These are phyloP conservation scores for Hemileccinum impolitum DNA, from an alignment of 768 basidiomycete genomes.

Conservation along the genomic window DNA sequence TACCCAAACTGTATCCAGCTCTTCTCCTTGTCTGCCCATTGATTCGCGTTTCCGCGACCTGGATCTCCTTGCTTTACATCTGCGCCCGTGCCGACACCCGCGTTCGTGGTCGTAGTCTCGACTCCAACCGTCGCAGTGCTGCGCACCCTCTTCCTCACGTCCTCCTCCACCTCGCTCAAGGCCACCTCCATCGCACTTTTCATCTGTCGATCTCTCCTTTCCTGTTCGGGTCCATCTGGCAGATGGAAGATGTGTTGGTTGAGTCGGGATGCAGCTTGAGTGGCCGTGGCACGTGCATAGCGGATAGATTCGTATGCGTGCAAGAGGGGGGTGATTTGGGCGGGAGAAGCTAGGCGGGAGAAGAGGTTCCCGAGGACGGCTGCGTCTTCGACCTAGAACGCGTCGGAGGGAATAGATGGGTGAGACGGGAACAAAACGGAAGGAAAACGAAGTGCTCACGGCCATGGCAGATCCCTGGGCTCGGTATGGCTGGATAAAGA, in stretches of 20 bases:
- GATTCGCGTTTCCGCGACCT: constrained; percentile 42
- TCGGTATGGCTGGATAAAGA: constrained; percentile 40
- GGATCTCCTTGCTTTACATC: neutral
- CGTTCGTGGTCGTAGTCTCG: neutral
- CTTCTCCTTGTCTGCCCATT: constrained; percentile 58
- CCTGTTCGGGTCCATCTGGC: constrained; percentile 51
- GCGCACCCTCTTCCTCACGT: constrained; percentile 6
- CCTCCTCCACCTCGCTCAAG: constrained; percentile 22
- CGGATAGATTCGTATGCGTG: constrained; percentile 53
- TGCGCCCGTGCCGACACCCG: neutral
- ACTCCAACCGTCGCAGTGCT: constrained; percentile 8
- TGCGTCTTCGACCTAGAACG: constrained; percentile 33
- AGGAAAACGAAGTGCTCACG: constrained; percentile 25
- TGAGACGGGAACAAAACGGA: neutral
- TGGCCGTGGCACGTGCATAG: constrained; percentile 44
- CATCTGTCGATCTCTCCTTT: constrained; percentile 50
- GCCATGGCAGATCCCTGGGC: constrained; percentile 58
- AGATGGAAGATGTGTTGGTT: constrained; percentile 58
- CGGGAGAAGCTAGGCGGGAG: constrained; percentile 39
- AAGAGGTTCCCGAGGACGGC: constrained; percentile 48
- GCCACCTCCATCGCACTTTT: constrained; percentile 43
- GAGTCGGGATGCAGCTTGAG: constrained; percentile 46
- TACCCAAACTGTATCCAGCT: constrained; percentile 47
- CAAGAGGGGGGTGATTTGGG: constrained; percentile 45
- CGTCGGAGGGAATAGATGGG: neutral